These are phyloP conservation scores for Globisporangium yorkense DNA, from an alignment of 352 stramenopile species.

Conservation along the genomic window DNA sequence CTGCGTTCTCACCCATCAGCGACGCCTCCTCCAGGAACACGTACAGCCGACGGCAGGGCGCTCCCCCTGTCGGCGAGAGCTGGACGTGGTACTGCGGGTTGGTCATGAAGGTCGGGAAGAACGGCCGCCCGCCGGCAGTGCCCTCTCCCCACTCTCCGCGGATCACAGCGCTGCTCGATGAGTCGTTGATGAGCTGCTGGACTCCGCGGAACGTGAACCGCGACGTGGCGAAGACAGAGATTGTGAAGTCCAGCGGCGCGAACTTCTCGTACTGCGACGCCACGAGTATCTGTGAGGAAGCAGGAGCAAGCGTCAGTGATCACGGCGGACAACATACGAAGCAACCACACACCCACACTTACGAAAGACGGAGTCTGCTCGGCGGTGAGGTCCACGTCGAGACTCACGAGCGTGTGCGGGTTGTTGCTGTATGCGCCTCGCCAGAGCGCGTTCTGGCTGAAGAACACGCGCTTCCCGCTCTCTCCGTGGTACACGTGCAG, in stretches of 20 bases:
- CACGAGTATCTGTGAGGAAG: conserved; percentile 70
- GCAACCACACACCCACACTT: not conserved
- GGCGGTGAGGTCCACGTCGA: conserved; percentile 62
- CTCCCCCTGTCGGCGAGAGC: conserved; percentile 10
- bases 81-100: conserved; percentile 74
- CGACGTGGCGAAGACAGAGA: conserved; percentile 82
- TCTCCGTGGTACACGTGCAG: conserved; percentile 85
- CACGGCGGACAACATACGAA: too few relatives aligned
- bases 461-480: conserved; percentile 69
- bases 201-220: conserved; percentile 56
- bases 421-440: conserved; percentile 92
- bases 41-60: conserved; percentile 29
- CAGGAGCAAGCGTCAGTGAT: not conserved
- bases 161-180: conserved; percentile 35
- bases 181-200: conserved; percentile 33
- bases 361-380: conserved; percentile 55
- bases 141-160: conserved; percentile 30
- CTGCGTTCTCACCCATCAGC: conserved; percentile 24
- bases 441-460: conserved; percentile 74
- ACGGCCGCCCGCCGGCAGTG: conserved; percentile 55
- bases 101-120: conserved; percentile 74
- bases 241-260: conserved; percentile 83
- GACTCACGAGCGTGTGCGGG: conserved; percentile 85
- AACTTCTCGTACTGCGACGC: conserved; percentile 91
- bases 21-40: conserved; percentile 56